A percentile compares a stretch with the other conserved stretches of the same genome.
phyloP scores from a whole-genome alignment of 2,329 filamentous ascomycete genomes.

The Neofusicoccum ribis region DNA sequence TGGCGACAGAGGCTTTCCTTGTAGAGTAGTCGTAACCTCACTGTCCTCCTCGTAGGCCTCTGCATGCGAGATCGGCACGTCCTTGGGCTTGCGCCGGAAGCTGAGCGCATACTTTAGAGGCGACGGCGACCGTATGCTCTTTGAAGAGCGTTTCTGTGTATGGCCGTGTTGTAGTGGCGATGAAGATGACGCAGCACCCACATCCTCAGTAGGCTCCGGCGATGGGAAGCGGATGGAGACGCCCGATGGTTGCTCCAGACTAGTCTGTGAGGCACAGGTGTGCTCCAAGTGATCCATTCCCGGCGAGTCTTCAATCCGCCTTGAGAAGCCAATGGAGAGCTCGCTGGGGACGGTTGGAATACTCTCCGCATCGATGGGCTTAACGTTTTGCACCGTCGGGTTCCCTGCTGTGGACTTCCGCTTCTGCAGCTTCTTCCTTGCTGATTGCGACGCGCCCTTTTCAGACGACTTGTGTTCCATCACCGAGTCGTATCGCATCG shows the following conservation, averaged over 20 bases:
- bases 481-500: constrained; percentile 7
- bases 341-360: constrained; percentile 37
- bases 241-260: constrained; percentile 20
- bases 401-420: constrained; percentile 30
- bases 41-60: neutral
- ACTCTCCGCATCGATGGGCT: constrained; percentile 30
- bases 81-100: constrained; percentile 9
- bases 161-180: neutral
- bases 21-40: neutral
- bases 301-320: constrained; percentile 35
- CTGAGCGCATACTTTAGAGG: constrained; percentile 9
- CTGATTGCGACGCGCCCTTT: neutral
- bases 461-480: neutral
- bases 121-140: neutral
- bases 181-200: neutral
- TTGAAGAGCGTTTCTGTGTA: neutral
- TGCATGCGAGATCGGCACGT: neutral
- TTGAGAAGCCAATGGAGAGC: constrained; percentile 37
- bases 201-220: constrained; percentile 2
- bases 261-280: constrained; percentile 34
- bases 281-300: constrained; percentile 39
- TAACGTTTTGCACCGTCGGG: constrained; percentile 34
- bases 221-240: constrained; percentile 24
- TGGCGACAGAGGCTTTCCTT: neutral
- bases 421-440: constrained; percentile 29